These are phyloP conservation scores for Neurospora sp. DNA, from an alignment of 495 filamentous ascomycete genomes.

Conservation along the genomic window DNA sequence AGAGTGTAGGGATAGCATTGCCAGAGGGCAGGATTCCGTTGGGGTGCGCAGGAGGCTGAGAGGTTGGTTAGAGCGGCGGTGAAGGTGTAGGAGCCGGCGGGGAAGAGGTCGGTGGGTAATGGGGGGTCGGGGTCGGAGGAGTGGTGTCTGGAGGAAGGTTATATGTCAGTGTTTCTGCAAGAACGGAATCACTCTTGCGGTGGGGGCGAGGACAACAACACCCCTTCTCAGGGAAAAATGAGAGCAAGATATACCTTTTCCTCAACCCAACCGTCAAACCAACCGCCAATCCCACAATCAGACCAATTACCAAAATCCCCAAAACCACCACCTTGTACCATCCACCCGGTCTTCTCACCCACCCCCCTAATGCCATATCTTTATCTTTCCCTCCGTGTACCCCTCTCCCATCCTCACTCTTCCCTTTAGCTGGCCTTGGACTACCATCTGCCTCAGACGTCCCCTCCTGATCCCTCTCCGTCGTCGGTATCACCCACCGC, in stretches of 20 bases:
- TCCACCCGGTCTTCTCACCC: slow-evolving; percentile 18
- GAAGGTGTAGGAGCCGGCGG: slow-evolving; percentile 44
- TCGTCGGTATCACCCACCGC: background rate
- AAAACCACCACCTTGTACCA: slow-evolving; percentile 30
- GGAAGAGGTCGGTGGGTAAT: slow-evolving; percentile 28
- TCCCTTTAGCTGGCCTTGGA: background rate
- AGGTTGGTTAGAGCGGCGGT: slow-evolving; percentile 42
- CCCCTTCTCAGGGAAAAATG: background rate
- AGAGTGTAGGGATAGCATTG: slow-evolving; percentile 43
- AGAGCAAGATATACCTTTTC: slow-evolving; percentile 17
- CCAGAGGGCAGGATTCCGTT: slow-evolving; percentile 39
- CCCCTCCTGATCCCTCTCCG: background rate
- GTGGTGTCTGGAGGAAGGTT: background rate
- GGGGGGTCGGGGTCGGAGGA: background rate
- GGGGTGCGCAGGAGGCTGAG: slow-evolving; percentile 41
- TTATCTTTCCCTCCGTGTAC: background rate
- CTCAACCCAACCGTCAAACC: slow-evolving; percentile 35
- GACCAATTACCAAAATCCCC: slow-evolving; percentile 17
- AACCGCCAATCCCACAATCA: slow-evolving; percentile 31
- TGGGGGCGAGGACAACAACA: no score
- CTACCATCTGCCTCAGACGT: background rate
- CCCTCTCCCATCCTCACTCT: background rate
- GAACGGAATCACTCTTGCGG: no score
- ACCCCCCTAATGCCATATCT: background rate
- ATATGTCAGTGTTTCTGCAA: no score